phyloP scores from a whole-genome alignment of 768 basidiomycete genomes.

The Galerina marginata region DNA sequence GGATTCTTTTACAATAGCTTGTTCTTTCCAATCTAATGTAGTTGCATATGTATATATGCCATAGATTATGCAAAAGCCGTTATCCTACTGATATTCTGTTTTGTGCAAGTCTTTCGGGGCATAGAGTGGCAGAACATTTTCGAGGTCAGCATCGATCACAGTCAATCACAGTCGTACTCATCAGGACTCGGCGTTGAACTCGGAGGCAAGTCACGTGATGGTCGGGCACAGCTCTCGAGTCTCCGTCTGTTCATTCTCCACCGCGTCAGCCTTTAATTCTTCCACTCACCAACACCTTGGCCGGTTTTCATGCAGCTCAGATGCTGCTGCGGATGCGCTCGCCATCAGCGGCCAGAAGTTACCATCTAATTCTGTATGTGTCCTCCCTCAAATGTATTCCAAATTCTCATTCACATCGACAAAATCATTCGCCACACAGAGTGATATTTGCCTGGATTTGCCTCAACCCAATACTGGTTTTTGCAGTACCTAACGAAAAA shows the following conservation, averaged over 20 bases:
- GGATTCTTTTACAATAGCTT: too few relatives aligned
- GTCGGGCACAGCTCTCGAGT: too few relatives aligned
- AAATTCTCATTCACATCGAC: not conserved
- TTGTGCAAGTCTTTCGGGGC: too few relatives aligned
- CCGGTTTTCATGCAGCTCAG: slow-evolving; percentile 38
- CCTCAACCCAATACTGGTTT: slow-evolving; percentile 14
- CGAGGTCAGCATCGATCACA: too few relatives aligned
- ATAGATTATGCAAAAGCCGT: too few relatives aligned
- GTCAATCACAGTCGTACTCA: too few relatives aligned
- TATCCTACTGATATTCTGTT: too few relatives aligned
- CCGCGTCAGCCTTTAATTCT: not conserved
- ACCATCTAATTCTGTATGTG: slow-evolving; percentile 39
- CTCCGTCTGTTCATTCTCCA: not conserved
- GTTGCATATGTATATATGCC: too few relatives aligned
- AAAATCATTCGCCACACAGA: slow-evolving; percentile 5
- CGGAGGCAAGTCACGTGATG: too few relatives aligned
- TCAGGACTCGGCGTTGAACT: too few relatives aligned
- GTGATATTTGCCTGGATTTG: slow-evolving; percentile 20
- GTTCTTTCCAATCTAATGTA: too few relatives aligned
- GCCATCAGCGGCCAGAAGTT: slow-evolving; percentile 35
- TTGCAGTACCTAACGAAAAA: slow-evolving; percentile 3
- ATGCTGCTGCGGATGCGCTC: slow-evolving; percentile 34
- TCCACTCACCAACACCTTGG: not conserved
- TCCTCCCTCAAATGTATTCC: not conserved
- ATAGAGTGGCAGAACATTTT: too few relatives aligned